Evolutionary conservation across 2,329 filamentous ascomycete species (phyloP).

Genomic region (Cladophialophora exuberans): DNA sequence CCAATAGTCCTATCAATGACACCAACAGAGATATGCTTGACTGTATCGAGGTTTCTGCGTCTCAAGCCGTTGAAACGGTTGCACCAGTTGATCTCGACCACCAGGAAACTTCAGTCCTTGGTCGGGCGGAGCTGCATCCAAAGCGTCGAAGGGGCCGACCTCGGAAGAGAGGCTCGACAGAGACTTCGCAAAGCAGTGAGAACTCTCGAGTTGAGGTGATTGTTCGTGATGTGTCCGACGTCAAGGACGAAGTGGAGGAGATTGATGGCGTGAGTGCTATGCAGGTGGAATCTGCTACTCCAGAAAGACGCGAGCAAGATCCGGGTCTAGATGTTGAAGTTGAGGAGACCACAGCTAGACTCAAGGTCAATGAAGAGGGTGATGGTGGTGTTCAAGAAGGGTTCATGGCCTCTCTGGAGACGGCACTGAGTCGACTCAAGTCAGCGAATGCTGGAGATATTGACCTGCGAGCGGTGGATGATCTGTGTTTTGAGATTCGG

Average conservation of each 20-base stretch:
- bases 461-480: slow-evolving; percentile 28
- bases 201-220: background rate
- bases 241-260: background rate
- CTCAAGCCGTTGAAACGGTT: slow-evolving; percentile 1
- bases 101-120: background rate
- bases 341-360: too few species aligned
- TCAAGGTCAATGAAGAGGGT: background rate
- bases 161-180: background rate
- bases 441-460: slow-evolving; percentile 10
- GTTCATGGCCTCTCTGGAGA: slow-evolving; percentile 23
- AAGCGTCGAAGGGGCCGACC: slow-evolving; percentile 13
- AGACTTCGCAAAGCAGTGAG: background rate
- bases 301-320: too few species aligned
- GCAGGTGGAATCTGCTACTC: background rate
- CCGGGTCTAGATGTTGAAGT: too few species aligned
- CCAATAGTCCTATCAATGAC: background rate
- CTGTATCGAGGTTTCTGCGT: slow-evolving; percentile 18
- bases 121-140: slow-evolving; percentile 1
- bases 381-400: background rate
- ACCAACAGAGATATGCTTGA: slow-evolving; percentile 14
- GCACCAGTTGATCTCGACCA: background rate
- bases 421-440: slow-evolving; percentile 23
- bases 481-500: slow-evolving; percentile 31
- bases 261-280: too few species aligned
- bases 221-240: background rate